Percentiles rank a stretch among this genome's conserved stretches.
These are phyloP conservation scores for Acanthamoeba castellanii DNA, from an alignment of 208 protist species.

Conservation along the genomic window DNA sequence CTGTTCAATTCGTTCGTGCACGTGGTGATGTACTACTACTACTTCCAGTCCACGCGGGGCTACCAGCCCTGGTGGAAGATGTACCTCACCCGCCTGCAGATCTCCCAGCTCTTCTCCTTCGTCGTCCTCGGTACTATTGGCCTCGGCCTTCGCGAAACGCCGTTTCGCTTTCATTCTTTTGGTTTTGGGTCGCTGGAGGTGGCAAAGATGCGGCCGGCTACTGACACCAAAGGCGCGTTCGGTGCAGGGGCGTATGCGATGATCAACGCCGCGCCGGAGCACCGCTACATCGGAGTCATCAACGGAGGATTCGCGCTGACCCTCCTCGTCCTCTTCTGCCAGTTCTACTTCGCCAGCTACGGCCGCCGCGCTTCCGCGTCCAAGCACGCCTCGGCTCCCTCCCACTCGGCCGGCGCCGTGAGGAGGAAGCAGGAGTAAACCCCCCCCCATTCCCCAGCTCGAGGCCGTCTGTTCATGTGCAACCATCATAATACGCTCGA, in stretches of 20 bases:
- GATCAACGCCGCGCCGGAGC: neutral
- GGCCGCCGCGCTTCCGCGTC: neutral
- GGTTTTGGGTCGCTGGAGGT: neutral
- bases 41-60: slow-evolving; percentile 74
- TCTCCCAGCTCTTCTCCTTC: slow-evolving; percentile 78
- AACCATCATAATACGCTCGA: too few relatives aligned
- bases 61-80: slow-evolving; percentile 74
- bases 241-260: neutral
- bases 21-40: slow-evolving; percentile 85
- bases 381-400: neutral
- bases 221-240: neutral
- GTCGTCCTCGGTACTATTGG: neutral
- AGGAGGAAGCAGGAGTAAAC: neutral
- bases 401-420: too few relatives aligned
- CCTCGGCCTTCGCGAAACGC: neutral
- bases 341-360: slow-evolving; percentile 21
- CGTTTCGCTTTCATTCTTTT: neutral
- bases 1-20: slow-evolving; percentile 81
- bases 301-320: slow-evolving; percentile 10
- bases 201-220: too few relatives aligned
- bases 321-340: slow-evolving; percentile 21
- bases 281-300: slow-evolving; percentile 29
- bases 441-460: too few relatives aligned
- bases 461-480: too few relatives aligned
- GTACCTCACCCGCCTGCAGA: slow-evolving; percentile 78